Percentiles rank a stretch among this genome's conserved stretches.
Evolutionary conservation across 1,284 basidiomycete genomes (phyloP).

Genomic region (Puccinia polysora): DNA sequence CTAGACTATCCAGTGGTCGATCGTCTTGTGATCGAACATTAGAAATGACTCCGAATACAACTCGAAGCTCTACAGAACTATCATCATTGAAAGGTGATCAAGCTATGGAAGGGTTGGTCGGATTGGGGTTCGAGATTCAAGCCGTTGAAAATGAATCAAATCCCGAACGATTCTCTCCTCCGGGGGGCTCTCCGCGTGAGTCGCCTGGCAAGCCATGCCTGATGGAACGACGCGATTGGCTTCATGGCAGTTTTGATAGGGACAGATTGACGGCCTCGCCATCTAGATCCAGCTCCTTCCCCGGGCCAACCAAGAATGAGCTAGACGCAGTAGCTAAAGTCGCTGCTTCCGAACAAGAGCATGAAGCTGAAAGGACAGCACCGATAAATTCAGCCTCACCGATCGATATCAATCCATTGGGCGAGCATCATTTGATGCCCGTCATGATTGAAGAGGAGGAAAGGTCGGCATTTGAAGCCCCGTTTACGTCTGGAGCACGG

Average conservation of each 20-base stretch:
- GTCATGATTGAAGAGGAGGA: background rate
- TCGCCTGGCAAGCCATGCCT: background rate
- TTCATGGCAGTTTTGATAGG: background rate
- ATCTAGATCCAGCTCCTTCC: background rate
- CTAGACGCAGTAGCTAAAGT: background rate
- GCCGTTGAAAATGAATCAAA: background rate
- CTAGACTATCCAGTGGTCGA: background rate
- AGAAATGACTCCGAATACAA: background rate
- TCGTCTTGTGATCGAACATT: constrained; percentile 10
- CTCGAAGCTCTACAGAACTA: background rate
- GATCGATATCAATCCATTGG: too few species aligned
- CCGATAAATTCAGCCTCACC: too few species aligned
- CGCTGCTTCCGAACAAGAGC: too few species aligned
- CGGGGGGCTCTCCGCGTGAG: background rate
- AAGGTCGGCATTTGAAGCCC: background rate
- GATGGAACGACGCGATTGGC: constrained; percentile 1
- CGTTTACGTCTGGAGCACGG: background rate
- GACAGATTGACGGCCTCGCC: background rate
- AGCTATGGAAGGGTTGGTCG: background rate
- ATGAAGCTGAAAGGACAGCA: background rate
- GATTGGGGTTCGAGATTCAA: background rate
- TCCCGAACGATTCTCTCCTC: background rate
- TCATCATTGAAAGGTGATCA: background rate
- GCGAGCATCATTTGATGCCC: background rate
- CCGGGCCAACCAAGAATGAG: background rate